phyloP scores from a whole-genome alignment of 208 protist species.

The Leishmania gerbilli region DNA sequence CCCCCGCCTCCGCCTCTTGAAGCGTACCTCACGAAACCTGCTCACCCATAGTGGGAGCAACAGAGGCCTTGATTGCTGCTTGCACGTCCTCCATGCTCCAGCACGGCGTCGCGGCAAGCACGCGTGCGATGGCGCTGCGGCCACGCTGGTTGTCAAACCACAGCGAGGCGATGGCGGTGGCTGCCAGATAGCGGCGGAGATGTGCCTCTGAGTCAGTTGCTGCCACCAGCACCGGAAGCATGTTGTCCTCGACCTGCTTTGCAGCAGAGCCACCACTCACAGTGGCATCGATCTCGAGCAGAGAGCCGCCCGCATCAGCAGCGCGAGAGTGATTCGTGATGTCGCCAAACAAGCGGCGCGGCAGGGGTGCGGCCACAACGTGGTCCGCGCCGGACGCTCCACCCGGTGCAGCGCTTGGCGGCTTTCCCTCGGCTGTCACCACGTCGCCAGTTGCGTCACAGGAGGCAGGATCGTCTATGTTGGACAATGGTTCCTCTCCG shows the following conservation, averaged over 20 bases:
- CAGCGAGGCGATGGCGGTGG: slow-evolving; percentile 20
- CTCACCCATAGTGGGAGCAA: background rate
- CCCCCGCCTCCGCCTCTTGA: background rate
- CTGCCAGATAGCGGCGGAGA: slow-evolving; percentile 28
- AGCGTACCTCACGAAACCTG: background rate
- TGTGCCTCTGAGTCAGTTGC: slow-evolving; percentile 18
- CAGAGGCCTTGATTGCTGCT: background rate
- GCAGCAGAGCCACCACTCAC: background rate
- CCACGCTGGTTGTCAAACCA: slow-evolving; percentile 36
- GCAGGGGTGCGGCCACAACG: background rate
- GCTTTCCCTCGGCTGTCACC: background rate
- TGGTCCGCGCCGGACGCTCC: background rate
- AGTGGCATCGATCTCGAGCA: slow-evolving; percentile 6
- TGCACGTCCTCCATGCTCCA: slow-evolving; percentile 22
- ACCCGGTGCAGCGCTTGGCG: background rate
- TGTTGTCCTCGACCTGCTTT: background rate
- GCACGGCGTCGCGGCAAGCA: slow-evolving; percentile 7
- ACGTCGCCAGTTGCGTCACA: background rate
- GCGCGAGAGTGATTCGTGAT: slow-evolving; percentile 3
- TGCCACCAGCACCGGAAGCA: background rate
- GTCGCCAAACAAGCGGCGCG: slow-evolving; percentile 16
- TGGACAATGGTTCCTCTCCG: background rate
- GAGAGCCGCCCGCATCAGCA: slow-evolving; percentile 1
- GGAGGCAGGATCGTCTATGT: background rate
- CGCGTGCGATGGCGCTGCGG: slow-evolving; percentile 12